These are phyloP conservation scores for Coemansia sp. DNA, from an alignment of 192 early-diverging fungal species.

Conservation along the genomic window DNA sequence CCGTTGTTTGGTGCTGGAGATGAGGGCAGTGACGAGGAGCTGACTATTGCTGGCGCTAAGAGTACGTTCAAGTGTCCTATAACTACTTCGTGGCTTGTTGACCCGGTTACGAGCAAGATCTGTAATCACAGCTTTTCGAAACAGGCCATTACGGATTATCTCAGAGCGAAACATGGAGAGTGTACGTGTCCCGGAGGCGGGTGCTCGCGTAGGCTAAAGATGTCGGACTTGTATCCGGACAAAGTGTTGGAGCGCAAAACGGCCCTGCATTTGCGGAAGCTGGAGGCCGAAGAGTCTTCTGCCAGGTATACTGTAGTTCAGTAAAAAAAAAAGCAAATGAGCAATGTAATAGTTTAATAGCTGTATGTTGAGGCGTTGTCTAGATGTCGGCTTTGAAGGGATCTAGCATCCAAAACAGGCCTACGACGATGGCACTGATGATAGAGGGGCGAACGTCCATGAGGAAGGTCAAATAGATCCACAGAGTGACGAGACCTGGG, in stretches of 20 bases:
- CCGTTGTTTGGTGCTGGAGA: constrained; percentile 19
- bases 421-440: constrained; percentile 32
- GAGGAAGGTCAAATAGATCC: constrained; percentile 61
- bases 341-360: not conserved
- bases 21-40: constrained; percentile 29
- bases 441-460: constrained; percentile 46
- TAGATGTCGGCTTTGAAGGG: constrained; percentile 33
- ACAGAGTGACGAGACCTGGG: constrained; percentile 72
- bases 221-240: constrained; percentile 45
- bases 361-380: not conserved
- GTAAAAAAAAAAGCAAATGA: not conserved
- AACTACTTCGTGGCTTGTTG: constrained; percentile 56
- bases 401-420: constrained; percentile 40
- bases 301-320: constrained; percentile 40
- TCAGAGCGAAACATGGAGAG: constrained; percentile 20
- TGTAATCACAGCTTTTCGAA: constrained; percentile 62
- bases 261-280: constrained; percentile 40
- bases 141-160: constrained; percentile 41
- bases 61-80: constrained; percentile 58
- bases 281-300: constrained; percentile 37
- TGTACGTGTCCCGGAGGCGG: constrained; percentile 45
- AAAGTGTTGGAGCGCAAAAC: constrained; percentile 58
- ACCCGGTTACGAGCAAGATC: constrained; percentile 59
- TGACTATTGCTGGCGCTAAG: constrained; percentile 35
- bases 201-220: constrained; percentile 36